These are phyloP conservation scores for Kwoniella botswanensis DNA, from an alignment of 768 basidiomycete genomes.

Conservation along the genomic window DNA sequence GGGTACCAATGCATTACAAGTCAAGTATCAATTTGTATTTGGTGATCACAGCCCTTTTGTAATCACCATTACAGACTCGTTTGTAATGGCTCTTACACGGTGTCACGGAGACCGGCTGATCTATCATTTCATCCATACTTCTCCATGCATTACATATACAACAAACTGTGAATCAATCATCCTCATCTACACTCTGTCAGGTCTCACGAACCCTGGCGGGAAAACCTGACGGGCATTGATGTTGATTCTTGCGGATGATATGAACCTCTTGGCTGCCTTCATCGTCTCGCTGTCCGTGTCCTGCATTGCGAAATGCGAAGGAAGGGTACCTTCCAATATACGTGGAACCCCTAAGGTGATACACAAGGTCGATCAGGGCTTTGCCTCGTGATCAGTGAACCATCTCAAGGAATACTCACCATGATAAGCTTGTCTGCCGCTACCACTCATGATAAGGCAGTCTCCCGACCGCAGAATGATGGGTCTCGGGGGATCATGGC, in stretches of 20 bases:
- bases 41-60: no score
- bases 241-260: conserved; percentile 68
- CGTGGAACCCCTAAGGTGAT: conserved; percentile 73
- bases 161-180: no score
- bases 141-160: no score
- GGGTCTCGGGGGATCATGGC: conserved; percentile 75
- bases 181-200: background rate
- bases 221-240: conserved; percentile 81
- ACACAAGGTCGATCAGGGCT: background rate
- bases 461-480: conserved; percentile 91
- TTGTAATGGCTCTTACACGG: no score
- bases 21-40: no score
- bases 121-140: no score
- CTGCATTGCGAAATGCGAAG: conserved; percentile 56
- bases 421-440: conserved; percentile 85
- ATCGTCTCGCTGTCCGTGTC: conserved; percentile 47
- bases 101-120: no score
- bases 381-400: background rate
- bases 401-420: conserved; percentile 62
- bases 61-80: no score
- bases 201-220: conserved; percentile 44
- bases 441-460: conserved; percentile 89
- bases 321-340: conserved; percentile 79
- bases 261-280: conserved; percentile 47
- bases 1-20: no score